Percentiles rank a stretch among this genome's conserved stretches.
phyloP scores from a whole-genome alignment of 2,329 filamentous ascomycete genomes.

The Leptographium flavum region DNA sequence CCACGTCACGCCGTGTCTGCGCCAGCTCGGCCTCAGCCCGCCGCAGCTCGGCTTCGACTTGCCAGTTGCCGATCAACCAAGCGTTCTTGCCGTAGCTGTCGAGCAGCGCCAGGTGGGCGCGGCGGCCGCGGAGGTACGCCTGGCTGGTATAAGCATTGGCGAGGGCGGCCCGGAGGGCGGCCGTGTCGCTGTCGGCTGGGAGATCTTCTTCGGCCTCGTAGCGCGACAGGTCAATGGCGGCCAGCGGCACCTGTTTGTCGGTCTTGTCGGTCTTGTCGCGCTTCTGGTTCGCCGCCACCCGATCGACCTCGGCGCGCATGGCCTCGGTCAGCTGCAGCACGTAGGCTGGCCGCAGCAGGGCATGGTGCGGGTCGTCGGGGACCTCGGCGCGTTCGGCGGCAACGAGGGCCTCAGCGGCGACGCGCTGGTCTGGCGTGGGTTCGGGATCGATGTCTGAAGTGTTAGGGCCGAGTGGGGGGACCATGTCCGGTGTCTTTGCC shows the following conservation, averaged over 20 bases:
- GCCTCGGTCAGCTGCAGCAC: slow-evolving; percentile 47
- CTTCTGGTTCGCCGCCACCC: slow-evolving; percentile 34
- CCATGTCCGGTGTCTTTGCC: neutral
- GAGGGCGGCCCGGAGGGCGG: slow-evolving; percentile 47
- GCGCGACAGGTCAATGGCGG: slow-evolving; percentile 59
- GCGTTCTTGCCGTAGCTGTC: slow-evolving; percentile 76
- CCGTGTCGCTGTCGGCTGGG: slow-evolving; percentile 9
- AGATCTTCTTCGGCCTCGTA: slow-evolving; percentile 61
- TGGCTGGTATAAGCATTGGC: slow-evolving; percentile 34
- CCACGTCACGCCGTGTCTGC: slow-evolving; percentile 51
- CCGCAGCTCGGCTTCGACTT: slow-evolving; percentile 58
- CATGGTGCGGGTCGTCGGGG: slow-evolving; percentile 33
- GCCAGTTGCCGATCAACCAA: slow-evolving; percentile 77
- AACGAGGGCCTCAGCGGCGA: slow-evolving; percentile 56
- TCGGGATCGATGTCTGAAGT: slow-evolving; percentile 63
- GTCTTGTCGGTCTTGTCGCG: neutral
- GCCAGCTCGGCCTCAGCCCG: slow-evolving; percentile 62
- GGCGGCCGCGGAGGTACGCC: slow-evolving; percentile 36
- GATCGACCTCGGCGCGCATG: slow-evolving; percentile 54
- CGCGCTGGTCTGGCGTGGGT: slow-evolving; percentile 47
- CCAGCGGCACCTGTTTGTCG: slow-evolving; percentile 21
- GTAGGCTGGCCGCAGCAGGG: slow-evolving; percentile 38
- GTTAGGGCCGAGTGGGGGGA: slow-evolving; percentile 4
- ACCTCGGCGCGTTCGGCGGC: slow-evolving; percentile 42
- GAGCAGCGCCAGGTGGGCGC: slow-evolving; percentile 52